Conservation (phyloP, 2,329 filamentous ascomycete species). For the Colletotrichum theobromicola region DNA sequence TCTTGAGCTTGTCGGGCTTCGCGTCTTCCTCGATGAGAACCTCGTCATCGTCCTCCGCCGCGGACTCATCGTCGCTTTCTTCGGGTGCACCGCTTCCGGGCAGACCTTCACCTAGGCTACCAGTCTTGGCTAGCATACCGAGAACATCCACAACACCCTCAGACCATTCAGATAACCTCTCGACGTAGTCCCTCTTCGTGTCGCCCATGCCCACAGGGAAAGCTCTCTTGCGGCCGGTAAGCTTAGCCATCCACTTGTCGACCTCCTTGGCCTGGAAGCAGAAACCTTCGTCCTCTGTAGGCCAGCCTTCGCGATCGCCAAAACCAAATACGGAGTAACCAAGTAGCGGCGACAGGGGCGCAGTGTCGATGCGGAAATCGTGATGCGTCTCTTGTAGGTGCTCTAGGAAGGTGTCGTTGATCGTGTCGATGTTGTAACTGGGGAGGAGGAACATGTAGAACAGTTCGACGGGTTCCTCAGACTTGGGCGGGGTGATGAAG, state of each 20-base stretch:
- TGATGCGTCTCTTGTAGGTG: conserved; percentile 92
- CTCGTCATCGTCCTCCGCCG: conserved; percentile 63
- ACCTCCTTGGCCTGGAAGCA: conserved; percentile 91
- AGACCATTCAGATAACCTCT: conserved; percentile 78
- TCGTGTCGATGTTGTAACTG: conserved; percentile 94
- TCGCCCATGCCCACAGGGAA: conserved; percentile 91
- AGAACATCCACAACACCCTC: conserved; percentile 76
- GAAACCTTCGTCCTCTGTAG: conserved; percentile 87
- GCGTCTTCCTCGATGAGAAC: conserved; percentile 49
- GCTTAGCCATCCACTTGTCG: conserved; percentile 96
- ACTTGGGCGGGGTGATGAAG: conserved; percentile 79
- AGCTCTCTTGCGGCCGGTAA: conserved; percentile 84
- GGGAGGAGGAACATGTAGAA: conserved; percentile 88
- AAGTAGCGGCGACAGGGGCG: conserved; percentile 75
- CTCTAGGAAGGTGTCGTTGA: conserved; percentile 85
- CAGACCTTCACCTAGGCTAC: conserved; percentile 68
- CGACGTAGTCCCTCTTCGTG: conserved; percentile 73
- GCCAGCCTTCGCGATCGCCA: conserved; percentile 91
- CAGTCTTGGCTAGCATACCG: conserved; percentile 63
- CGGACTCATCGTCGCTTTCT: conserved; percentile 82
- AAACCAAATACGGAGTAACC: conserved; percentile 96
- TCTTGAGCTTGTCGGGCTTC: conserved; percentile 47
- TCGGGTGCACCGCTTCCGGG: conserved; percentile 81
- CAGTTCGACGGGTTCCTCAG: conserved; percentile 58
- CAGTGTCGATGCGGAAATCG: conserved; percentile 95